Base-by-base conservation (phyloP, 257 asterid species). In the Buddleja alternifolia region DNA sequence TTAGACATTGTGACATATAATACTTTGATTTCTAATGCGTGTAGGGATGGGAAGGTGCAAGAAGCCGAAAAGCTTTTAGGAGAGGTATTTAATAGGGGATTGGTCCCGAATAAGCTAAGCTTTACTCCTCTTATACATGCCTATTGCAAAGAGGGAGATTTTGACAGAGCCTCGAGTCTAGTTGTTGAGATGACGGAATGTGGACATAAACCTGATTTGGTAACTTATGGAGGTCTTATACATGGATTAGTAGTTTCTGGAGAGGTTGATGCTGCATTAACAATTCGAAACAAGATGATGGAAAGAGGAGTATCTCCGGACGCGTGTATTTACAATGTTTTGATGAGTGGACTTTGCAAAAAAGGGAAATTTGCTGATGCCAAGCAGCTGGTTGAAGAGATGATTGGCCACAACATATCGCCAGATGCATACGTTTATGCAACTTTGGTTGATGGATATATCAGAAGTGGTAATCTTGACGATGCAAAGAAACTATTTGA, bases 331-430 rank as follows among this genome's bases (percentile, higher is more conserved):
- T 93, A 90, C 81, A 93, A 93, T 73, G 84, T 84, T 53, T 68
- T 93, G 84, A 85, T 90, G 70, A 88, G 70, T 72, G 99, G 93
- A 44, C 89, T 93, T 76, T 90, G 85, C 83, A 90, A 83, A 58
- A 79, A 75, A 47, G 77, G 85, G 50, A 80, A 82, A 79, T 61
- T 88, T 77, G 19, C 69, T 67, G 90, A 73, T 71, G 89, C 88
- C 3, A 83, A 84, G 80, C 78, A 79, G 71, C 96, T 93, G 54
- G 67, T 89, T 60, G 59, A 57, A 47, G 99, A 88, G 83, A 93
- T 93, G 97, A 83, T 85, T 71, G 78, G 60, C 72, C 79, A 55
- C 40, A 78, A 86, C 70, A 69, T 90, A 55, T 63, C 69, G n/a
- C 96, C 91, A 2, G 96, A 90, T 78, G 81, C 66, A 8, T 86